Percentiles rank a stretch among this genome's conserved stretches.
phyloP scores from a whole-genome alignment of 179 eudicot species.

The Actinidia chinensis region DNA sequence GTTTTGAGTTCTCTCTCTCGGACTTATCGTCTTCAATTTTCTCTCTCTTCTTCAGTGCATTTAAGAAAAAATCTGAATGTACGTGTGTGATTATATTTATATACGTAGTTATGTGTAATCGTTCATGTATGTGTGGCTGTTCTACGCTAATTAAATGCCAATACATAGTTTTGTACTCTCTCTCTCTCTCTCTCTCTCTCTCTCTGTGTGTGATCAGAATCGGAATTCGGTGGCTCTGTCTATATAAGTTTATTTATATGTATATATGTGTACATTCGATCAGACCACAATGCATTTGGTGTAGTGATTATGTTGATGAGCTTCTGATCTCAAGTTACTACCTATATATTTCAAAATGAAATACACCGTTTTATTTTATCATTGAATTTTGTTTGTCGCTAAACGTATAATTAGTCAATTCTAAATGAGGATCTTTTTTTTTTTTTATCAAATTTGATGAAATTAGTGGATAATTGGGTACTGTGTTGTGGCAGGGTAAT shows the following conservation, averaged over 20 bases:
- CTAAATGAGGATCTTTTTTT: not conserved
- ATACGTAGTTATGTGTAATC: not conserved
- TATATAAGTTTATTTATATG: not conserved
- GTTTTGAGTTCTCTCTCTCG: too few relatives aligned
- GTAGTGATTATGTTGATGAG: not conserved
- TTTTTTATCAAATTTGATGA: not conserved
- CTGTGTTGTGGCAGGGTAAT: slow-evolving; percentile 10
- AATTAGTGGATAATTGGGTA: slow-evolving; percentile 7
- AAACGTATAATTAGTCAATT: not conserved
- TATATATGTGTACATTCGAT: not conserved
- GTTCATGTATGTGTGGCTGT: not conserved
- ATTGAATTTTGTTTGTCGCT: not conserved
- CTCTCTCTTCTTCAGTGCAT: not conserved
- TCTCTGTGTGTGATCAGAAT: too few relatives aligned
- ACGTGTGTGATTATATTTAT: not conserved
- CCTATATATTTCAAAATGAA: not conserved
- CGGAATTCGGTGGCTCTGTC: not conserved
- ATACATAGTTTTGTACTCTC: not conserved
- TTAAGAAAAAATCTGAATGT: not conserved
- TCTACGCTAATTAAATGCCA: not conserved
- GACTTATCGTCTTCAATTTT: not conserved
- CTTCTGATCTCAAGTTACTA: not conserved
- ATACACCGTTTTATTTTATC: not conserved
- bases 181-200: not conserved
- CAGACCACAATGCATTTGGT: not conserved